These are phyloP conservation scores for Spinellus fusiger DNA, from an alignment of 192 early-diverging fungal genomes.

Conservation along the genomic window DNA sequence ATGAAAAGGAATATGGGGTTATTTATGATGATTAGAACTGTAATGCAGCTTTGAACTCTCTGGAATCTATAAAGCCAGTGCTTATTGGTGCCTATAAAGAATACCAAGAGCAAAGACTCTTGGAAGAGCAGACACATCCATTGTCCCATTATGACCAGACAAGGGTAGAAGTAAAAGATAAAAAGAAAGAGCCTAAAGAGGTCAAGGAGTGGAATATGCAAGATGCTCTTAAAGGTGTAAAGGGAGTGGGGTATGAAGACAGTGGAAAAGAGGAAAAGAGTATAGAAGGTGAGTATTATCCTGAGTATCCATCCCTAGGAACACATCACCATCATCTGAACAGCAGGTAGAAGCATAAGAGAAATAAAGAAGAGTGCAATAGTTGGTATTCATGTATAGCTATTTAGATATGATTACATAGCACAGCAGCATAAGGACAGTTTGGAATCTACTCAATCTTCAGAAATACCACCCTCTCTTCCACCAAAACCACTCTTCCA, in stretches of 20 bases:
- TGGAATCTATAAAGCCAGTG: too few species aligned
- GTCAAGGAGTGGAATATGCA: slow-evolving; percentile 28
- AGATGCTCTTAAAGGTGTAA: slow-evolving; percentile 22
- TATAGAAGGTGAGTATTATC: not conserved
- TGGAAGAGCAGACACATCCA: too few species aligned
- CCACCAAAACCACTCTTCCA: slow-evolving; percentile 14
- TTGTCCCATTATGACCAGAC: not conserved
- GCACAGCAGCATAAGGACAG: not conserved
- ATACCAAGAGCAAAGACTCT: too few species aligned
- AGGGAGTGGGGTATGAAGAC: slow-evolving; percentile 10
- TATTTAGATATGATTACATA: too few species aligned
- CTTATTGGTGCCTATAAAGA: too few species aligned
- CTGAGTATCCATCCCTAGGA: not conserved
- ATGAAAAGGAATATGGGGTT: not conserved
- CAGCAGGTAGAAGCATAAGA: too few species aligned
- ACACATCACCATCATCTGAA: too few species aligned
- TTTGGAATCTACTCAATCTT: not conserved
- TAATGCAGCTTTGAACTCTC: not conserved
- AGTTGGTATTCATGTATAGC: too few species aligned
- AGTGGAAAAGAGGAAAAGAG: slow-evolving; percentile 16
- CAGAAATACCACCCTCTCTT: slow-evolving; percentile 7
- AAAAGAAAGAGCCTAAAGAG: not conserved
- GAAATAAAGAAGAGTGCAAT: too few species aligned
- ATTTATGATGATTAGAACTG: not conserved
- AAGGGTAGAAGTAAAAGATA: not conserved